Base-by-base conservation (phyloP, 257 asterid genomes). In the Solanum tarapatanum region DNA sequence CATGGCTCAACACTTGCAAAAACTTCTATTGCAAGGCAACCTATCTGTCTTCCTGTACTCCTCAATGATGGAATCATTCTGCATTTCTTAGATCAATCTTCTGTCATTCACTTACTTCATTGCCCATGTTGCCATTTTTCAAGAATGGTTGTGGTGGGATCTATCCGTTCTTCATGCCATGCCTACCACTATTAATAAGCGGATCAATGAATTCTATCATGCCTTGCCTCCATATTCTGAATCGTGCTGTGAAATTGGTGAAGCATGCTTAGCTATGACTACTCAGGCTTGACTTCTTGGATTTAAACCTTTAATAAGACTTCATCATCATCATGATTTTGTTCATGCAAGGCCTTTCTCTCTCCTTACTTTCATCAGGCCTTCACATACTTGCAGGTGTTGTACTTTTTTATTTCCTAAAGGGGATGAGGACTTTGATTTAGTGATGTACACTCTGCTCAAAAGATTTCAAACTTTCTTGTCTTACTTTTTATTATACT, bases 321-420 rank as follows among this genome's bases (percentile, higher is more conserved):
- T 92, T 86, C 94, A 48, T 90, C 91, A 88, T 74, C 96, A 91
- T 93, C 92, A 93, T 92, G 92, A 90, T 90, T 94, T 94, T 89
- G 93, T 90, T 91, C 97, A 92, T 94, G 93, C 95, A 93, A 95
- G 98, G 96, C 93, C 90, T 90, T 95, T 91, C 84, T 77, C 87
- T 96, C 88, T 90, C 95, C 93, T 92, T 92, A 48, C 97, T 92
- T 93, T 92, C 98, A 89, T 90, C 98, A 93, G 97, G 90, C 90
- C 93, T 94, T 91, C 95, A 79, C 95, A 93, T 94, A 88, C 90
- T 89, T 92, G 95, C 98, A 96, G 99, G 98, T 97, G 94, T 93
- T 92, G 95, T 95, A 94, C 89, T 91, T 89, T 87, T 92, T 93
- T 89, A 82, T 88, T 85, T 88, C 11, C 88, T 84, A 26, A 68